phyloP scores from a whole-genome alignment of 441 rosid genomes.

The Syzygium malaccense region DNA sequence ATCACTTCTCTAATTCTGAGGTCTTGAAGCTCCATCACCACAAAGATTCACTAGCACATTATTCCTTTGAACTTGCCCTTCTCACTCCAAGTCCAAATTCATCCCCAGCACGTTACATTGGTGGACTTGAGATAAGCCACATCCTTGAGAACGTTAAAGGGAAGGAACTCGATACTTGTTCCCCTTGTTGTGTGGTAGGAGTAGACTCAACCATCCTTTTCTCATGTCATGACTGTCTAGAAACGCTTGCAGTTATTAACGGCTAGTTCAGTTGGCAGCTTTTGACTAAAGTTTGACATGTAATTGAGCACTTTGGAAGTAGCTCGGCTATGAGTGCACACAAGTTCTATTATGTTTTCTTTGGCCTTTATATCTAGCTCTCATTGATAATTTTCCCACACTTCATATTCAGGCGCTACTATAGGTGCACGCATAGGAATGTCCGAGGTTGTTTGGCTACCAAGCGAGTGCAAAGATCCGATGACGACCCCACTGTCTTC shows the following conservation, averaged over 20 bases:
- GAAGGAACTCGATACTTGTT: background rate
- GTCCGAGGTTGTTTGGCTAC: no score
- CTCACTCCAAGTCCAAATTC: background rate
- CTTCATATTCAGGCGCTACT: background rate
- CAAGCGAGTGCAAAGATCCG: no score
- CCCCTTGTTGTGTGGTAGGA: background rate
- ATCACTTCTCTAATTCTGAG: background rate
- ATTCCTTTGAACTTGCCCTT: background rate
- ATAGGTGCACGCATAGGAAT: no score
- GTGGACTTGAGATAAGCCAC: background rate
- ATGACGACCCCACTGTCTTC: no score
- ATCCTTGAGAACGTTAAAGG: background rate
- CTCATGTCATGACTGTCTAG: background rate
- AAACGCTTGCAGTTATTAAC: background rate
- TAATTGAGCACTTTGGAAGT: background rate
- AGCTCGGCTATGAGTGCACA: background rate
- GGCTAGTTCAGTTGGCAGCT: background rate
- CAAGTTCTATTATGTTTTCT: background rate
- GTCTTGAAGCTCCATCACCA: background rate
- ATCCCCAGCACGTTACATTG: background rate
- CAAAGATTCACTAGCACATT: background rate
- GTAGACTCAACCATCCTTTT: background rate
- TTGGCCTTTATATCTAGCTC: background rate
- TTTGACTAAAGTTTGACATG: background rate
- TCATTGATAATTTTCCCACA: background rate